Percentiles rank a stretch among this genome's conserved stretches.
phyloP scores from a whole-genome alignment of 768 basidiomycete genomes.

The Russula olivacea region DNA sequence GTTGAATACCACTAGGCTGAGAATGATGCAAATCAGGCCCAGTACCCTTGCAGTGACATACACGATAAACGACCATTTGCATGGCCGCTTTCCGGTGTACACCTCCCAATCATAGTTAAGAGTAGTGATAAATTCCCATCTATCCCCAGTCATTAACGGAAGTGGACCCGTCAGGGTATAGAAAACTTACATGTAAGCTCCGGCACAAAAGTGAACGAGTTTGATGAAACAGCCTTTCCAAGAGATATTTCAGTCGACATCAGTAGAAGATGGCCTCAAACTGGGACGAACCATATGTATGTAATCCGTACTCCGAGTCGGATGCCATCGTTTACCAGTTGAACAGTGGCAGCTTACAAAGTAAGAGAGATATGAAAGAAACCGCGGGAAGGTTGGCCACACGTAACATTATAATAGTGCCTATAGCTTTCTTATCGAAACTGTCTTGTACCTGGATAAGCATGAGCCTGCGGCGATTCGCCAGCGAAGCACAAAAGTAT shows the following conservation, averaged over 20 bases:
- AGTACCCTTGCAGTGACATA: slow-evolving; percentile 11
- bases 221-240: slow-evolving; percentile 1
- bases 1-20: slow-evolving; percentile 21
- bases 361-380: background rate
- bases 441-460: too few species aligned
- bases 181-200: slow-evolving; percentile 14
- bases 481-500: background rate
- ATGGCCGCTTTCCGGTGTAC: slow-evolving; percentile 19
- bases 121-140: slow-evolving; percentile 21
- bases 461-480: background rate
- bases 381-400: too few species aligned
- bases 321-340: background rate
- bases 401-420: too few species aligned
- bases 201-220: slow-evolving; percentile 14
- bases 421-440: too few species aligned
- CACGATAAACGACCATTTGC: slow-evolving; percentile 22
- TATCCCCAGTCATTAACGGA: background rate
- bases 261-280: background rate
- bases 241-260: background rate
- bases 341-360: background rate
- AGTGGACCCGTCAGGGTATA: background rate
- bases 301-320: background rate
- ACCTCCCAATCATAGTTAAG: slow-evolving; percentile 21
- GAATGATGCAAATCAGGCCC: slow-evolving; percentile 4
- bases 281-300: background rate